Evolutionary conservation across 257 asterid genomes (phyloP).

Genomic region (Paraleonurus japonicus): DNA sequence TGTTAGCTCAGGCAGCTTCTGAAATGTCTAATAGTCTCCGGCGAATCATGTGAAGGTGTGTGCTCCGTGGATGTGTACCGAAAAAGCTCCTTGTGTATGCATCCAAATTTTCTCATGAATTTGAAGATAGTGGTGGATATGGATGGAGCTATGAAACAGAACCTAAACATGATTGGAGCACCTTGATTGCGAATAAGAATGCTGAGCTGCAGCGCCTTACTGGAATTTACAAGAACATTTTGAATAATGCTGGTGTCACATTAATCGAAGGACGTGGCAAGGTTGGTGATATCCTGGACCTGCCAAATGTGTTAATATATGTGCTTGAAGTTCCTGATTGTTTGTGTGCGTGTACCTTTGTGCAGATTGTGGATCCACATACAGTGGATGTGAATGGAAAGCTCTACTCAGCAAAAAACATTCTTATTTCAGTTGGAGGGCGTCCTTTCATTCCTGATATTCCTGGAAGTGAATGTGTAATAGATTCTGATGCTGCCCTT

Average conservation of each 20-base stretch:
- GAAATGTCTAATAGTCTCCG: slow-evolving; percentile 24
- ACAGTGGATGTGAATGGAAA: slow-evolving; percentile 89
- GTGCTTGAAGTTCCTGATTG: background rate
- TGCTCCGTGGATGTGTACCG: slow-evolving; percentile 98
- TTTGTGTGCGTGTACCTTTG: slow-evolving; percentile 14
- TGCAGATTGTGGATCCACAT: slow-evolving; percentile 84
- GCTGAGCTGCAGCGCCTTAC: slow-evolving; percentile 87
- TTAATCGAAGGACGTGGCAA: slow-evolving; percentile 94
- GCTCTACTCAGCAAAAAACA: slow-evolving; percentile 81
- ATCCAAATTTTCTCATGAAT: slow-evolving; percentile 88
- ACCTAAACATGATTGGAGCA: slow-evolving; percentile 95
- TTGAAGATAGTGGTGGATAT: slow-evolving; percentile 88
- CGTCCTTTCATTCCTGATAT: slow-evolving; percentile 95
- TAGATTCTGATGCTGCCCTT: slow-evolving; percentile 97
- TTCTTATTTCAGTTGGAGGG: slow-evolving; percentile 92
- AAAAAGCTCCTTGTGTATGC: slow-evolving; percentile 92
- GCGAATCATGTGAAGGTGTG: slow-evolving; percentile 64
- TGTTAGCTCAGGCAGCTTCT: slow-evolving; percentile 9
- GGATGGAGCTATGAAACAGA: slow-evolving; percentile 89
- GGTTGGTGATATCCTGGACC: slow-evolving; percentile 43
- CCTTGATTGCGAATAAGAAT: slow-evolving; percentile 89
- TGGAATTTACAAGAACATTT: slow-evolving; percentile 80
- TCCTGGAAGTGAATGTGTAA: slow-evolving; percentile 85
- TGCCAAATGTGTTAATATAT: background rate
- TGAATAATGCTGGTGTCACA: slow-evolving; percentile 71